Percentiles rank a stretch among this genome's conserved stretches.
These are phyloP conservation scores for Phytopythium helicoides DNA, from an alignment of 352 stramenopile species.

Conservation along the genomic window DNA sequence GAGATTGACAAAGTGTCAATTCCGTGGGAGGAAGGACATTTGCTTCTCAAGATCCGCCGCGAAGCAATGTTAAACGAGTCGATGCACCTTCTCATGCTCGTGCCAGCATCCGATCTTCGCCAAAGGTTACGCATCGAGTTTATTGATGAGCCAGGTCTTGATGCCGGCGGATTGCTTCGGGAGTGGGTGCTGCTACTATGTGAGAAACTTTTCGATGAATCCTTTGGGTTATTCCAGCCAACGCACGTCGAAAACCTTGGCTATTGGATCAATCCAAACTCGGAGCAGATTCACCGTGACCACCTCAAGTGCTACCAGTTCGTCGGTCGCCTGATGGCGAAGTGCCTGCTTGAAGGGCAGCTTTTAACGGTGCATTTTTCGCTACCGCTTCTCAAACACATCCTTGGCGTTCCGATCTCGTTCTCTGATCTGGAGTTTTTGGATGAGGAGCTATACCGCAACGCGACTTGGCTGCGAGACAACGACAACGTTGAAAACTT, in stretches of 20 bases:
- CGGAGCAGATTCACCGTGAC: slow-evolving; percentile 57
- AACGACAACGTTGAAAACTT: slow-evolving; percentile 64
- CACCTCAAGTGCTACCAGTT: slow-evolving; percentile 78
- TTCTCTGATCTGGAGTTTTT: slow-evolving; percentile 82
- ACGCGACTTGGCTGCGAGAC: slow-evolving; percentile 60
- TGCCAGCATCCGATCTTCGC: slow-evolving; percentile 62
- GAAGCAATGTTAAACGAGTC: slow-evolving; percentile 75
- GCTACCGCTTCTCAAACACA: slow-evolving; percentile 78
- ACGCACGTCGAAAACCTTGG: slow-evolving; percentile 74
- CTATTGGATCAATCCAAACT: slow-evolving; percentile 86
- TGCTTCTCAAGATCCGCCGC: slow-evolving; percentile 77
- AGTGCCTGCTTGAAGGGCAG: slow-evolving; percentile 75
- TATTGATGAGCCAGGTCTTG: slow-evolving; percentile 73
- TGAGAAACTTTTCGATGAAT: slow-evolving; percentile 77
- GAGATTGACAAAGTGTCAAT: slow-evolving; percentile 75
- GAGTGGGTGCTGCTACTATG: slow-evolving; percentile 81
- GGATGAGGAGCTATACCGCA: slow-evolving; percentile 73
- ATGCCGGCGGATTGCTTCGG: slow-evolving; percentile 71
- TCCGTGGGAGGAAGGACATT: slow-evolving; percentile 75
- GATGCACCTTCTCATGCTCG: slow-evolving; percentile 81
- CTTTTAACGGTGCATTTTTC: slow-evolving; percentile 75
- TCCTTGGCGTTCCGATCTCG: slow-evolving; percentile 76
- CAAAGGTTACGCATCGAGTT: slow-evolving; percentile 83
- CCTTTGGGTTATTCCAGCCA: slow-evolving; percentile 66
- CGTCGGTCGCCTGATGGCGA: slow-evolving; percentile 70